These are phyloP conservation scores for Ehretia macrophylla DNA, from an alignment of 257 asterid genomes.

Conservation along the genomic window DNA sequence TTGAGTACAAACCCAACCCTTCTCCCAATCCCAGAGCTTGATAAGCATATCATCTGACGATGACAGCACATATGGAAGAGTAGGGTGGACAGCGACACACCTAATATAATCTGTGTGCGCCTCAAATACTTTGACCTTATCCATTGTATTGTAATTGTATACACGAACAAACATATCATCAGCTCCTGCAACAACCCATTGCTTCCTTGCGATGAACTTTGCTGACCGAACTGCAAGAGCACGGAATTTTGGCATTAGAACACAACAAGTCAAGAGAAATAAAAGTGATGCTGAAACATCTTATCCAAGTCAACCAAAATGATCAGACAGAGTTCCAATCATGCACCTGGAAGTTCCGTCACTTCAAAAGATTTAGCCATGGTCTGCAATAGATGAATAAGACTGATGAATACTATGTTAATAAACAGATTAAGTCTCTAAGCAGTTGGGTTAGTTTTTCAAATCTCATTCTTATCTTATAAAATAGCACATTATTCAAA, in stretches of 20 bases:
- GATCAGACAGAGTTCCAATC: constrained; percentile 9
- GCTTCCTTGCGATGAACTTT: constrained; percentile 86
- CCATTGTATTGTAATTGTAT: constrained; percentile 97
- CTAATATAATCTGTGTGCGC: constrained; percentile 98
- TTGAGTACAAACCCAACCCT: constrained; percentile 96
- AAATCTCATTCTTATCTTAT: too few relatives aligned
- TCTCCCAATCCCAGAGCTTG: constrained; percentile 99
- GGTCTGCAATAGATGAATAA: constrained; percentile 53
- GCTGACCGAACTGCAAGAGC: constrained; percentile 87
- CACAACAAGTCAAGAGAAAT: constrained; percentile 3
- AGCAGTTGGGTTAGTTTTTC: too few relatives aligned
- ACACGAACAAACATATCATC: constrained; percentile 98
- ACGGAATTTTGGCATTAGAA: constrained; percentile 17
- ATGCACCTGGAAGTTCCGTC: constrained; percentile 91
- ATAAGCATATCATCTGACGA: constrained; percentile 99
- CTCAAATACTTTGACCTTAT: constrained; percentile 92
- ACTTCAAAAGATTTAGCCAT: constrained; percentile 93
- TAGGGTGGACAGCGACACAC: constrained; percentile 98
- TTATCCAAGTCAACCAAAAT: not conserved
- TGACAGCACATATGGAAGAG: constrained; percentile 88
- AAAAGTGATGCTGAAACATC: not conserved
- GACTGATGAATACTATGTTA: constrained; percentile 11
- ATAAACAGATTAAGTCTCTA: not conserved
- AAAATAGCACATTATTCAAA: too few relatives aligned
- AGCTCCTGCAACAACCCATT: constrained; percentile 99